Percentiles rank a stretch among this genome's conserved stretches.
Conservation (phyloP, 1,284 basidiomycete genomes). For the Leccinum pachyderme region DNA sequence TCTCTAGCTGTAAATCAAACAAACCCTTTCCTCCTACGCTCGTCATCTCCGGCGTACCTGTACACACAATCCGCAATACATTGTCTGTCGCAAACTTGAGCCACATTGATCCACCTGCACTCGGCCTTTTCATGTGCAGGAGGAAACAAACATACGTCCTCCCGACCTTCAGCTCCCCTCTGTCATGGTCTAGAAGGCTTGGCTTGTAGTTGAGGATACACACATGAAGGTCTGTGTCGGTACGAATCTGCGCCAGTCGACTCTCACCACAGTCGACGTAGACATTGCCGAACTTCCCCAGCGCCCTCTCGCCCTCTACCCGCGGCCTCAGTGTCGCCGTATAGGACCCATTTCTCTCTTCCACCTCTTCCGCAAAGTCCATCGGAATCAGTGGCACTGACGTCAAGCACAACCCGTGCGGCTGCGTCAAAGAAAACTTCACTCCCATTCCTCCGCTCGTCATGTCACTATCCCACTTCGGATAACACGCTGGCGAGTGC, state of each 20-base stretch:
- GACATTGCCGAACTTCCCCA: slow-evolving; percentile 14
- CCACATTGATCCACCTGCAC: slow-evolving; percentile 17
- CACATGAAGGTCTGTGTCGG: slow-evolving; percentile 14
- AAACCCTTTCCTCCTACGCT: neutral
- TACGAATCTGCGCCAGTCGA: slow-evolving; percentile 15
- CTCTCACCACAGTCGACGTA: slow-evolving; percentile 15
- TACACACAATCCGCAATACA: slow-evolving; percentile 15
- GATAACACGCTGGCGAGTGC: slow-evolving; percentile 18
- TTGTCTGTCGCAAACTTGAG: slow-evolving; percentile 29
- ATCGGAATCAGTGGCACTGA: slow-evolving; percentile 27
- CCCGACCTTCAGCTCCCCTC: slow-evolving; percentile 16
- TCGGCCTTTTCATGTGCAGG: slow-evolving; percentile 11
- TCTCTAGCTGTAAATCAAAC: neutral
- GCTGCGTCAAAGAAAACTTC: slow-evolving; percentile 14
- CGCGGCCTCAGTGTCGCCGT: slow-evolving; percentile 13
- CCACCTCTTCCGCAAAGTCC: slow-evolving; percentile 4
- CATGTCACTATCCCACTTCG: slow-evolving; percentile 15
- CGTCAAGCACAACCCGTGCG: slow-evolving; percentile 14
- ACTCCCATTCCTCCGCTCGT: slow-evolving; percentile 8
- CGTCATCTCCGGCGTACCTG: neutral
- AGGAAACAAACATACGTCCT: slow-evolving; percentile 25
- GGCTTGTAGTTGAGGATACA: slow-evolving; percentile 28
- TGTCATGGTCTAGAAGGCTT: neutral
- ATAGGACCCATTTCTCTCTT: slow-evolving; percentile 1
- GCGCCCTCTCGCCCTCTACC: neutral